Percentiles rank a stretch among this genome's conserved stretches.
phyloP scores from a whole-genome alignment of 352 stramenopile genomes.

The Aphanomyces euteiches region DNA sequence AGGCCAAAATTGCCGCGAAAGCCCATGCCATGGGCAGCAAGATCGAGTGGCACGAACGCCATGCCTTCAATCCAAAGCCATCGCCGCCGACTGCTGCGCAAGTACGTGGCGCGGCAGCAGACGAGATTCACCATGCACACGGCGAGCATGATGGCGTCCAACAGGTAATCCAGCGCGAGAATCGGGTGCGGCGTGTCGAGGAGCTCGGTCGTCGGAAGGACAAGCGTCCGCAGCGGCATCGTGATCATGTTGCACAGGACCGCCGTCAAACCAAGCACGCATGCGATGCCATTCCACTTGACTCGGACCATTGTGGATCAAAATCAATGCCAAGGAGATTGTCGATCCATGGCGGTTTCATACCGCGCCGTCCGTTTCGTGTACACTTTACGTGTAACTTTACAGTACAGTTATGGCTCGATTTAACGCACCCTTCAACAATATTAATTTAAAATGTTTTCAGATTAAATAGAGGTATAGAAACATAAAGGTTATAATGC shows the following conservation, averaged over 20 bases:
- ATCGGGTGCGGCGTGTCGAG: conserved; percentile 21
- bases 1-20: conserved; percentile 27
- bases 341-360: too few relatives aligned
- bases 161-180: conserved; percentile 10
- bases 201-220: background rate
- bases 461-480: too few relatives aligned
- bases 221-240: conserved; percentile 17
- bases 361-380: too few relatives aligned
- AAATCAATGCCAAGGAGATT: too few relatives aligned
- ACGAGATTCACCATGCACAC: conserved; percentile 16
- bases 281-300: conserved; percentile 21
- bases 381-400: too few relatives aligned
- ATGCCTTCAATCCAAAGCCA: conserved; percentile 15
- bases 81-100: background rate
- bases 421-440: too few relatives aligned
- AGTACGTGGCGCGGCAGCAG: background rate
- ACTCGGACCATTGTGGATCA: background rate
- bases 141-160: conserved; percentile 17
- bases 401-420: too few relatives aligned
- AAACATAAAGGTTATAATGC: too few relatives aligned
- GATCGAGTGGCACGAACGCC: conserved; percentile 21
- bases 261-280: conserved; percentile 13
- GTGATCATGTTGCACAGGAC: conserved; percentile 22
- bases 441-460: too few relatives aligned
- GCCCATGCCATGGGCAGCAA: background rate